Evolutionary conservation across 177 flowering plant genomes (phyloP), one percentile per base, ranked within the genome.

Genomic region (Vitis hybrid): DNA sequence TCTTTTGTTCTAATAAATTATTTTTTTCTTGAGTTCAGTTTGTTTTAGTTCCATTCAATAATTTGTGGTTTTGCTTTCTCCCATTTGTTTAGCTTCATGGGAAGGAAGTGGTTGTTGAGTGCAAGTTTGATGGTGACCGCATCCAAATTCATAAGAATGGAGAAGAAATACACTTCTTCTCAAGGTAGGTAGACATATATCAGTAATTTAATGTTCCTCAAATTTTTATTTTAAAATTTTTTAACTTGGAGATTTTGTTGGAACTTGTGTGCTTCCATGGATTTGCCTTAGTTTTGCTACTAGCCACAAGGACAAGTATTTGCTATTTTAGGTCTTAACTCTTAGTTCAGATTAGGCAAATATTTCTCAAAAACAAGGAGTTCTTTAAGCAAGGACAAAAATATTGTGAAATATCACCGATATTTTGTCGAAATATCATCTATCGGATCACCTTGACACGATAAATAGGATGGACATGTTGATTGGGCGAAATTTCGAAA

Each of bases 91-190:
- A 93, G 97, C 93, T 95, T 72, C 96, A 89, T 80, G 99, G 98
- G 64, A 95, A 95, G 69, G 96, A 91, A 70, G 91, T 93, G 52
- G 87, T 93, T 71, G 87, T 84, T 35, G 99, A 95, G 77, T 93
- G 99, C 85, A 95, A 95, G 78, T 93, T 95, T 83, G 99, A 95
- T 80, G 99, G 99, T 13, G 97, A 93, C 64, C 94, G 99, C 60
- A 95, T 95, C 68, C 99, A 93, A 80, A 82, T 93, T 74, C 99
- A 95, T 73, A 95, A 95, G 78, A 89, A 87, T 81, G 94, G 94
- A 67, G 8, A 82, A 4, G 88, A 84, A 61, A 77, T 93, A 70
- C 88, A 90, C 70, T 95, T 83, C 70, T 95, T 86, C 80, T 91
- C 97, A 40, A 89, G 98, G 98, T 86, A 78, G 13, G 66, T 69